Evolutionary conservation across 2,329 filamentous ascomycete species (phyloP), one percentile per base, ranked within the genome.

Genomic region (Xylariaceae sp.): DNA sequence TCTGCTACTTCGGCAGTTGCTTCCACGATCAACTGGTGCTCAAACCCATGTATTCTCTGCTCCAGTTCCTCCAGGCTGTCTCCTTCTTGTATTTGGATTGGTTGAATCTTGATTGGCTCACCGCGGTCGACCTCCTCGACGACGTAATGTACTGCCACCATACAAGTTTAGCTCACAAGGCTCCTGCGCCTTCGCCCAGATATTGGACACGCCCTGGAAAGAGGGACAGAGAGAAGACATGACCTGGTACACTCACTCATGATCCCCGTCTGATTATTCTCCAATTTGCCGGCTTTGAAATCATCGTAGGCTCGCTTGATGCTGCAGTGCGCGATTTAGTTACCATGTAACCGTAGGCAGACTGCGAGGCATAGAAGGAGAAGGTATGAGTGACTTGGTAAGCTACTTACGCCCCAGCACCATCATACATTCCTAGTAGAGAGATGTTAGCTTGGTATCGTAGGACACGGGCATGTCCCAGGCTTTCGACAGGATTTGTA

Each of bases 111-210:
- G 46, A 87, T 74, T 9, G 77, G 75, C 41, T 71, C 65, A 0
- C 82, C 82, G 50, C 76, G 71, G 59, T 86, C 82, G 36, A 87
- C 80, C 53, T 84, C 79, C 4, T 60, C 62, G 32, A 77, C 70
- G 19, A 85, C 80, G 58, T 82, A 75, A 55, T 86, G 81, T 4
- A 44, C 27, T 29, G 15, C 10, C 8, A n/a, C n/a, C 10, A 27
- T 9, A 29, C 11, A 29, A 14, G 24, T 13, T 26, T 12, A 26
- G 24, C 24, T 12, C n/a, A n/a, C n/a, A n/a, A n/a, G n/a, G n/a
- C n/a, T n/a, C n/a, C n/a, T n/a, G n/a, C n/a, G n/a, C n/a, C n/a
- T n/a, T n/a, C n/a, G n/a, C n/a, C n/a, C n/a, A n/a, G n/a, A n/a
- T n/a, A n/a, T n/a, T n/a, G n/a, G n/a, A n/a, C n/a, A n/a, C n/a